These are phyloP conservation scores for Aspergillus awamori DNA, from an alignment of 2,329 filamentous ascomycete genomes.

Conservation along the genomic window DNA sequence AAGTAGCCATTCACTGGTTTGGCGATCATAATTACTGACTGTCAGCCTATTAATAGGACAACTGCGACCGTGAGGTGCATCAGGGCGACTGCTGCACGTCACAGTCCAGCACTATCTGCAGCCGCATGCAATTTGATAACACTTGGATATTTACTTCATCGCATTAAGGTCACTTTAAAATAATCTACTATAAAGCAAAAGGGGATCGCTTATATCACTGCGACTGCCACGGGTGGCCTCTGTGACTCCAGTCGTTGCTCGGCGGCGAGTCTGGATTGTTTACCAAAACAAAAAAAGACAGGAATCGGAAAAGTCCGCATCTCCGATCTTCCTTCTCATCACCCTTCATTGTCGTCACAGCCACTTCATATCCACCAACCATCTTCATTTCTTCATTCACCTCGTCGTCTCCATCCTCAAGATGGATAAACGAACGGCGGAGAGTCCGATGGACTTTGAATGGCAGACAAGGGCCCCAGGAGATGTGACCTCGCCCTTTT, in stretches of 20 bases:
- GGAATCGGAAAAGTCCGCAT: slow-evolving; percentile 16
- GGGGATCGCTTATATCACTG: too few species aligned
- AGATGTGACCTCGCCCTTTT: slow-evolving; percentile 51
- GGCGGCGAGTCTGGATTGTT: slow-evolving; percentile 19
- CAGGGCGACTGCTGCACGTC: neutral
- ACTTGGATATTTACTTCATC: neutral
- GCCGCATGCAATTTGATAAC: neutral
- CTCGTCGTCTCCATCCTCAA: slow-evolving; percentile 16
- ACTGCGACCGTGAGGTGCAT: neutral
- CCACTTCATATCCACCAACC: slow-evolving; percentile 12
- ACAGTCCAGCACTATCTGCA: neutral
- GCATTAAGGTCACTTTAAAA: neutral
- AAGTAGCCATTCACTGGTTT: neutral
- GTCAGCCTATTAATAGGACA: neutral
- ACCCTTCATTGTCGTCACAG: neutral
- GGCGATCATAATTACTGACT: neutral
- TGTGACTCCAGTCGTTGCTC: slow-evolving; percentile 2
- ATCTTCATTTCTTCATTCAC: slow-evolving; percentile 16
- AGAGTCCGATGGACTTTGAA: slow-evolving; percentile 56
- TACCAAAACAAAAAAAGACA: slow-evolving; percentile 23
- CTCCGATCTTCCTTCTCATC: slow-evolving; percentile 7
- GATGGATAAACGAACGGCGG: slow-evolving; percentile 45
- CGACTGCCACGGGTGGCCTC: neutral
- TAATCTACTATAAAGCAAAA: too few species aligned
- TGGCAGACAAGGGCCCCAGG: slow-evolving; percentile 51